These are phyloP conservation scores for Prunus padus DNA, from an alignment of 306 rosid genomes.

Conservation along the genomic window DNA sequence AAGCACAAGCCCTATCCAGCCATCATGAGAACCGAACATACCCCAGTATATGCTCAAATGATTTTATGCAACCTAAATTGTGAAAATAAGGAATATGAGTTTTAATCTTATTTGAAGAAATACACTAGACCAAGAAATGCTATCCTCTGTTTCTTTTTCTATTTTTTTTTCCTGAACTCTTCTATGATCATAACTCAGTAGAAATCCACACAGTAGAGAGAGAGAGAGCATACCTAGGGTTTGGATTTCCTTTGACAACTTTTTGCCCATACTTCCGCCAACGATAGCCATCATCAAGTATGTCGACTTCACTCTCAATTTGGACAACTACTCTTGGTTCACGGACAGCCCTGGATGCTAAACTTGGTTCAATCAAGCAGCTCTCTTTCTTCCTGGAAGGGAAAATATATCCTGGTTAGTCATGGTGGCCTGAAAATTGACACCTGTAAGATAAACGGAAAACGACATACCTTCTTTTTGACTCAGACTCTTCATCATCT, in stretches of 20 bases:
- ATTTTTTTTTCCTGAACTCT: not conserved
- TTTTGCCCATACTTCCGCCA: conserved; percentile 96
- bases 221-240: conserved; percentile 63
- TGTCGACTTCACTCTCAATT: conserved; percentile 73
- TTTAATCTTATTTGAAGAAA: not conserved
- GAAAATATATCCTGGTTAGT: not conserved
- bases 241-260: conserved; percentile 94
- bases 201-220: not conserved
- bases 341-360: conserved; percentile 60
- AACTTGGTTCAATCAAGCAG: conserved; percentile 44
- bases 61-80: not conserved
- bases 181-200: not conserved
- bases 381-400: conserved; percentile 63
- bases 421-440: conserved; percentile 7
- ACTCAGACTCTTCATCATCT: conserved; percentile 61
- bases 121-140: not conserved
- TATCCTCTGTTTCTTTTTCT: not conserved
- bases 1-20: not conserved
- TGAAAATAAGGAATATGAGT: not conserved
- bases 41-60: not conserved
- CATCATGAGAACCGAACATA: not conserved
- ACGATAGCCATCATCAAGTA: conserved; percentile 92
- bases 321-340: conserved; percentile 86
- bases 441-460: not conserved
- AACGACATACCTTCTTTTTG: conserved; percentile 61